A percentile compares a stretch with the other conserved stretches of the same genome.
phyloP scores from a whole-genome alignment of 331 rosid genomes.

The Dryas integrifolia region DNA sequence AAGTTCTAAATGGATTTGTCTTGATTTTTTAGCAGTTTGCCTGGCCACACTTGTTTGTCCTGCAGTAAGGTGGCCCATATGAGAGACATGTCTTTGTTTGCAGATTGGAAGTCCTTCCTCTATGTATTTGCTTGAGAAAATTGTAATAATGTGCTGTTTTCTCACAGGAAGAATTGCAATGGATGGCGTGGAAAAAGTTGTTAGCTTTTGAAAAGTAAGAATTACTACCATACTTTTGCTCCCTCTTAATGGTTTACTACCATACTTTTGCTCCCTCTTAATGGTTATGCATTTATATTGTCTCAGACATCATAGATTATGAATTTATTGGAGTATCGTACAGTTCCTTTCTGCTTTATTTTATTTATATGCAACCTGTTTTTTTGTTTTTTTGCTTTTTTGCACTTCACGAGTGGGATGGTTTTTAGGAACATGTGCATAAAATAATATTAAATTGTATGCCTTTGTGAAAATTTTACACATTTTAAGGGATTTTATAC shows the following conservation, averaged over 20 bases:
- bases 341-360: not conserved
- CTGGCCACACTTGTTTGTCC: not conserved
- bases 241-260: not conserved
- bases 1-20: slow-evolving; percentile 2
- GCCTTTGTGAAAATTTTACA: not conserved
- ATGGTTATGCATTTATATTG: not conserved
- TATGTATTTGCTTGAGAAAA: slow-evolving; percentile 14
- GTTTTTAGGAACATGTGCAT: not conserved
- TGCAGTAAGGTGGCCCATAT: not conserved
- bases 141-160: slow-evolving; percentile 24
- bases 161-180: slow-evolving; percentile 88
- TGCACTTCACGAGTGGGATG: not conserved
- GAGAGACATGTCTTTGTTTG: slow-evolving; percentile 5
- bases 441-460: not conserved
- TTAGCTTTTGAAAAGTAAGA: slow-evolving; percentile 89
- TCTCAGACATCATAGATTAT: slow-evolving; percentile 1
- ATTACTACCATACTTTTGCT: not conserved
- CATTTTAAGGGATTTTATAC: too few relatives aligned
- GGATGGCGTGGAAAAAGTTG: slow-evolving; percentile 85
- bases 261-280: not conserved
- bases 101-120: not conserved
- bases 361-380: not conserved
- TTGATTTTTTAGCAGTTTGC: not conserved
- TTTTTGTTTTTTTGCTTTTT: not conserved
- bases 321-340: not conserved